Evolutionary conservation across 164 flowering plant genomes (phyloP).

Genomic region (Magnolia changhungtana): DNA sequence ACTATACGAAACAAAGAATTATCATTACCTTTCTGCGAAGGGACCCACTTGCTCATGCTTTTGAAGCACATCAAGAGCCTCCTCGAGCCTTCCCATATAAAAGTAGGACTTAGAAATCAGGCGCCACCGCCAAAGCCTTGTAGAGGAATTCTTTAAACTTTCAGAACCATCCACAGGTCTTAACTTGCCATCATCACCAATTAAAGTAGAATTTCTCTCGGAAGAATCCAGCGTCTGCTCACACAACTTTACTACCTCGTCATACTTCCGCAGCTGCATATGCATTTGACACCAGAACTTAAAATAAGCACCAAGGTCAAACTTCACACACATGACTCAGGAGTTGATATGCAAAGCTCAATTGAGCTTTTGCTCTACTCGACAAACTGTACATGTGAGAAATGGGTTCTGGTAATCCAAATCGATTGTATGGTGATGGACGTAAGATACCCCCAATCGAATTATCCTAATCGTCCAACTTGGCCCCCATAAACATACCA

Average conservation of each 20-base stretch:
- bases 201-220: conserved; percentile 44
- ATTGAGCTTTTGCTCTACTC: background rate
- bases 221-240: conserved; percentile 69
- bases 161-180: conserved; percentile 25
- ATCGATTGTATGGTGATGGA: too few relatives aligned
- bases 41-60: conserved; percentile 42
- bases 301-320: background rate
- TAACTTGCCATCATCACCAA: conserved; percentile 10
- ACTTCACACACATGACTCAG: background rate
- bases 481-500: background rate
- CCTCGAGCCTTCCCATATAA: conserved; percentile 77
- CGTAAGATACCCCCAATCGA: too few relatives aligned
- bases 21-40: conserved; percentile 33
- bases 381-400: background rate
- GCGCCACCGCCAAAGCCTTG: conserved; percentile 60
- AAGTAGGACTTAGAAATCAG: conserved; percentile 64
- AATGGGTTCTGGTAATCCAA: too few relatives aligned
- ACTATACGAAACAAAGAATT: conserved; percentile 8
- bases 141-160: conserved; percentile 20
- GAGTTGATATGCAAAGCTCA: background rate
- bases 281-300: background rate
- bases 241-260: conserved; percentile 71
- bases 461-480: background rate
- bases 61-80: conserved; percentile 62
- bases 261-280: conserved; percentile 63